Evolutionary conservation across 495 filamentous ascomycete species (phyloP).

Genomic region (Chlorociboria aeruginascens): DNA sequence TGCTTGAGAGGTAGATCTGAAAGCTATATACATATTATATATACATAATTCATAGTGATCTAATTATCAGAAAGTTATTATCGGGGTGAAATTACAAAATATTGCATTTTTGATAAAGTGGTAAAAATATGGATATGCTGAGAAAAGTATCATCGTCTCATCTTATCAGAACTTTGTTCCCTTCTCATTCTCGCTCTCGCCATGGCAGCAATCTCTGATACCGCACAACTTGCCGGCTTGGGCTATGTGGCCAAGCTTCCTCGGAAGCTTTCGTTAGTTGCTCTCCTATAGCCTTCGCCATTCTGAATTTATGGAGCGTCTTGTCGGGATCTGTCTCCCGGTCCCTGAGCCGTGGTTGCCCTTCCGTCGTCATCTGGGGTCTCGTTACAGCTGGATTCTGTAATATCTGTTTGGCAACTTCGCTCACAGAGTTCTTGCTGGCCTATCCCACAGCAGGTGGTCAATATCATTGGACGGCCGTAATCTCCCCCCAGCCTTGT

Average conservation of each 20-base stretch:
- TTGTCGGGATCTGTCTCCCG: conserved; percentile 40
- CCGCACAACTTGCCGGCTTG: conserved; percentile 40
- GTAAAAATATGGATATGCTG: too few relatives aligned
- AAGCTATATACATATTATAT: too few relatives aligned
- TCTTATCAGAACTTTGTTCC: too few relatives aligned
- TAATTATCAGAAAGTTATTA: too few relatives aligned
- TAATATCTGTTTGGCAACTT: conserved; percentile 31
- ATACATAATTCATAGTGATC: too few relatives aligned
- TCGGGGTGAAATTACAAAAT: too few relatives aligned
- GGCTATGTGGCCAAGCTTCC: conserved; percentile 50
- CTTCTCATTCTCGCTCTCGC: not conserved
- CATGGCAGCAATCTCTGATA: conserved; percentile 20
- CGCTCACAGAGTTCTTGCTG: conserved; percentile 36
- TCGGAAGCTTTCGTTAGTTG: conserved; percentile 44
- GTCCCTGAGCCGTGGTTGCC: conserved; percentile 33
- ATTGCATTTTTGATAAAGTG: too few relatives aligned
- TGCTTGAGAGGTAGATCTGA: too few relatives aligned
- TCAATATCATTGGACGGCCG: conserved; percentile 38
- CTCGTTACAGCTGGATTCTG: conserved; percentile 23
- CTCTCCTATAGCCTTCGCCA: conserved; percentile 50
- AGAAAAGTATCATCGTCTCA: too few relatives aligned
- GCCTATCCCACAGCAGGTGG: conserved; percentile 41
- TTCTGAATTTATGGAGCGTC: conserved; percentile 49
- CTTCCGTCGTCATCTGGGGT: conserved; percentile 37
- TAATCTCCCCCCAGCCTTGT: conserved; percentile 23